These are phyloP conservation scores for Aspergillus terreus DNA, from an alignment of 2,329 filamentous ascomycete genomes.

Conservation along the genomic window DNA sequence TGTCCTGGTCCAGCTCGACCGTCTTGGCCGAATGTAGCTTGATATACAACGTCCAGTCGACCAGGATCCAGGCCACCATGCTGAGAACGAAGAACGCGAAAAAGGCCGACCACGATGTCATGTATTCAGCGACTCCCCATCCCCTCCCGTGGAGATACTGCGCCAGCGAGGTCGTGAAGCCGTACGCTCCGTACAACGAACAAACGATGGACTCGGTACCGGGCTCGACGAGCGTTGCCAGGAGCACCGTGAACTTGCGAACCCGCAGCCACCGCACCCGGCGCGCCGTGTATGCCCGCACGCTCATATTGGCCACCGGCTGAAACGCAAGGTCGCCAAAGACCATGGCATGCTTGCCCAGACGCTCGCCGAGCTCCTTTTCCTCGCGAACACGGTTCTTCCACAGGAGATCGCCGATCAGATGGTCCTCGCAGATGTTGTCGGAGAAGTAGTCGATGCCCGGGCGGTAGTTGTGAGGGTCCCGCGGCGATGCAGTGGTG, in stretches of 20 bases:
- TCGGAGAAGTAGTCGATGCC: constrained; percentile 92
- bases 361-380: constrained; percentile 39
- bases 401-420: constrained; percentile 92
- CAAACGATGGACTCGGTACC: constrained; percentile 87
- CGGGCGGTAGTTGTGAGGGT: constrained; percentile 43
- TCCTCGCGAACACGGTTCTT: constrained; percentile 43
- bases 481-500: constrained; percentile 52
- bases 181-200: constrained; percentile 75
- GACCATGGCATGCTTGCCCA: constrained; percentile 76
- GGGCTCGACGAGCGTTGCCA: constrained; percentile 87
- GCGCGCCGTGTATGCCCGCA: constrained; percentile 72
- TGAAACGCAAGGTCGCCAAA: constrained; percentile 86
- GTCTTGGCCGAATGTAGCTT: constrained; percentile 70
- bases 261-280: constrained; percentile 88
- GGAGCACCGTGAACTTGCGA: constrained; percentile 86
- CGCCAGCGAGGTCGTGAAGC: constrained; percentile 65
- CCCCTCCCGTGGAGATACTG: constrained; percentile 49
- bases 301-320: constrained; percentile 77
- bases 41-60: constrained; percentile 71
- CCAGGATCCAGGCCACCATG: constrained; percentile 65
- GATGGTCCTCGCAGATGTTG: constrained; percentile 96
- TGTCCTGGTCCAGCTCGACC: constrained; percentile 67
- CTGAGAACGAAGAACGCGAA: constrained; percentile 61
- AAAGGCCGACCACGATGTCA: constrained; percentile 65
- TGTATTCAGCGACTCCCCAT: constrained; percentile 47